Conservation (phyloP, 1,139 yeast genomes). For the Pichia sp. region DNA sequence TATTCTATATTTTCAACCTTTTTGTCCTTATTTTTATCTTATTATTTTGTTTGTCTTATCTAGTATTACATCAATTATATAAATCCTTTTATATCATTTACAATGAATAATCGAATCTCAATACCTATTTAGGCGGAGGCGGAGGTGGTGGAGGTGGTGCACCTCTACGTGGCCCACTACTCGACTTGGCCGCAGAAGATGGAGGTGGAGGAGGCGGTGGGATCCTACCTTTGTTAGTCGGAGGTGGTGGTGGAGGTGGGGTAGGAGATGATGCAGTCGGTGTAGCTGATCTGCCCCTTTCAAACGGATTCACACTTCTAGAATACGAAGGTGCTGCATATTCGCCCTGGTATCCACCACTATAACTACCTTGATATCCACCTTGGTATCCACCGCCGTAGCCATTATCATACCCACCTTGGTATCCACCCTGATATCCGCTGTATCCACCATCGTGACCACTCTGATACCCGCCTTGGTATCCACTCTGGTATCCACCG, state of each 20-base stretch:
- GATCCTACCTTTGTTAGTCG: not conserved
- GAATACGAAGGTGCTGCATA: conserved; percentile 1
- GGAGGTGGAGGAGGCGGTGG: conserved; percentile 10
- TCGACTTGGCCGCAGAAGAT: too few species aligned
- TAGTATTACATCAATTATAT: too few species aligned
- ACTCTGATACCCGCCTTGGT: not conserved
- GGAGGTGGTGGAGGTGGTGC: not conserved
- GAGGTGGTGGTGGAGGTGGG: conserved; percentile 7
- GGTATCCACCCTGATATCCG: conserved; percentile 8
- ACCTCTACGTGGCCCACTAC: too few species aligned
- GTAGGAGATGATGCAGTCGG: too few species aligned
- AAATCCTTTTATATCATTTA: too few species aligned
- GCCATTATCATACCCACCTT: conserved; percentile 23
- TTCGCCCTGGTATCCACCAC: not conserved
- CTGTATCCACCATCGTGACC: not conserved
- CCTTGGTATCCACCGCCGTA: not conserved
- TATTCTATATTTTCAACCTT: too few species aligned
- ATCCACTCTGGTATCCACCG: too few species aligned
- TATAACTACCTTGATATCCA: not conserved
- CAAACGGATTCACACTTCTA: not conserved
- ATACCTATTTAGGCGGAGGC: not conserved
- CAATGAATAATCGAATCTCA: too few species aligned
- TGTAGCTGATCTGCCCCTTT: too few species aligned
- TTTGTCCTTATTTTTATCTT: too few species aligned
- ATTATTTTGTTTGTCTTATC: too few species aligned